Conservation (phyloP, 345 rosid genomes). For the Geranium rotundifolium region DNA sequence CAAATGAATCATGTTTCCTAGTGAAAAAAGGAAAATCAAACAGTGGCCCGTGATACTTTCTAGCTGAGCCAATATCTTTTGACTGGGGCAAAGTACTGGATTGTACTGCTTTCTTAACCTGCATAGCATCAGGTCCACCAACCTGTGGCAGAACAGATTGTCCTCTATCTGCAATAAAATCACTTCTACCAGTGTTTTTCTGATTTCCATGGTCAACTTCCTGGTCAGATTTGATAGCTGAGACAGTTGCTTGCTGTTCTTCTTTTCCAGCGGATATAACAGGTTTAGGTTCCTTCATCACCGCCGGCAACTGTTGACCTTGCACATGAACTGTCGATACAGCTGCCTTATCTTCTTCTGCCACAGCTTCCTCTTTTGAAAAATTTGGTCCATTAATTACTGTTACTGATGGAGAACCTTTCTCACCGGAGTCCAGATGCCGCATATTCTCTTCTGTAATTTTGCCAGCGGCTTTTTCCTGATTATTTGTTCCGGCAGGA, state of each 20-base stretch:
- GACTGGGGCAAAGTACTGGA: slow-evolving; percentile 39
- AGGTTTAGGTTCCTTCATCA: slow-evolving; percentile 42
- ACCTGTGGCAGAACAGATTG: slow-evolving; percentile 47
- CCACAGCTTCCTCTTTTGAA: slow-evolving; percentile 51
- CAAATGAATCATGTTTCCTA: slow-evolving; percentile 82
- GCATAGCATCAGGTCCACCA: slow-evolving; percentile 46
- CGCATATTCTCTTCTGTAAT: slow-evolving; percentile 46
- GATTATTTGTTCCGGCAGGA: slow-evolving; percentile 46
- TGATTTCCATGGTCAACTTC: slow-evolving; percentile 50
- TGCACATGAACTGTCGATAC: slow-evolving; percentile 32
- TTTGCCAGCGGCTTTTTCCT: slow-evolving; percentile 51
- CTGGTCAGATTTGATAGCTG: slow-evolving; percentile 59
- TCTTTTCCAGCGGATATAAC: slow-evolving; percentile 41
- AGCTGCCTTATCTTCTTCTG: slow-evolving; percentile 49
- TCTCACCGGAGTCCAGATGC: slow-evolving; percentile 44
- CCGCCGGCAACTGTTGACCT: slow-evolving; percentile 29
- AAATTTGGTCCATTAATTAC: slow-evolving; percentile 31
- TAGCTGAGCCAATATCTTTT: slow-evolving; percentile 63
- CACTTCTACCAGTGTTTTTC: slow-evolving; percentile 45
- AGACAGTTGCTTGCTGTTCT: slow-evolving; percentile 53
- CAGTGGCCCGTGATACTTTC: slow-evolving; percentile 95
- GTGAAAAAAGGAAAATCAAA: slow-evolving; percentile 98
- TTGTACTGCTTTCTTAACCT: slow-evolving; percentile 60
- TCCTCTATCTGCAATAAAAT: slow-evolving; percentile 55
- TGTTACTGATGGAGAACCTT: slow-evolving; percentile 37